Conservation (phyloP, 164 flowering plant genomes). For the Litsea cubeba region DNA sequence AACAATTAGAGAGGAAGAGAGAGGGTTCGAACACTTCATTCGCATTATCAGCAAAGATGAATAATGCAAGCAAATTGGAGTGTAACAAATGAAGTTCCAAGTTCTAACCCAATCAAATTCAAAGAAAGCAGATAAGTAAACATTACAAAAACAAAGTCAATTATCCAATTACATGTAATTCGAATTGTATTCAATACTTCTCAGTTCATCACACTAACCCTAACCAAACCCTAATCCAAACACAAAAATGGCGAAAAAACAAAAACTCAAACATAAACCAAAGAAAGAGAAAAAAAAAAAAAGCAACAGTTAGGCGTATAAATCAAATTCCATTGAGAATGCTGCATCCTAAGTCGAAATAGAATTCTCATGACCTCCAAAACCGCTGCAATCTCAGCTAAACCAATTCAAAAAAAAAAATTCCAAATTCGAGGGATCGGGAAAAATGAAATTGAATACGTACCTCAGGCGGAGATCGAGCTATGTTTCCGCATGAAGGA, state of each 20-base stretch:
- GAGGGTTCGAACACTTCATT: too few relatives aligned
- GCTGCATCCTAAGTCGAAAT: neutral
- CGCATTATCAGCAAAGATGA: neutral
- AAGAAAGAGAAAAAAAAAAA: too few relatives aligned
- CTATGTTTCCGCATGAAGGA: neutral
- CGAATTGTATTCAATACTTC: neutral
- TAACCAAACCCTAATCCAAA: neutral
- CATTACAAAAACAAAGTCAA: neutral
- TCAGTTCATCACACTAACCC: neutral
- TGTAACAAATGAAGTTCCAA: neutral
- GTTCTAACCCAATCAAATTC: neutral
- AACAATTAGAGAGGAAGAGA: neutral
- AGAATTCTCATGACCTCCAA: neutral
- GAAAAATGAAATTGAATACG: too few relatives aligned
- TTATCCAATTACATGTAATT: too few relatives aligned
- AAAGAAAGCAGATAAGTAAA: neutral
- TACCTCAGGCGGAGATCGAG: neutral
- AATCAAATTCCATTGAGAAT: neutral
- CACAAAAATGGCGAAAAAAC: neutral
- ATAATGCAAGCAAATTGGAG: neutral
- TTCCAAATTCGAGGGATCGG: neutral
- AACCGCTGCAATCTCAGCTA: neutral
- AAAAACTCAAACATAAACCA: neutral
- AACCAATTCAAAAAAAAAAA: neutral
- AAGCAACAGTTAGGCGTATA: neutral